Evolutionary conservation across 441 rosid genomes (phyloP).

Genomic region (Raphanus hybrid): DNA sequence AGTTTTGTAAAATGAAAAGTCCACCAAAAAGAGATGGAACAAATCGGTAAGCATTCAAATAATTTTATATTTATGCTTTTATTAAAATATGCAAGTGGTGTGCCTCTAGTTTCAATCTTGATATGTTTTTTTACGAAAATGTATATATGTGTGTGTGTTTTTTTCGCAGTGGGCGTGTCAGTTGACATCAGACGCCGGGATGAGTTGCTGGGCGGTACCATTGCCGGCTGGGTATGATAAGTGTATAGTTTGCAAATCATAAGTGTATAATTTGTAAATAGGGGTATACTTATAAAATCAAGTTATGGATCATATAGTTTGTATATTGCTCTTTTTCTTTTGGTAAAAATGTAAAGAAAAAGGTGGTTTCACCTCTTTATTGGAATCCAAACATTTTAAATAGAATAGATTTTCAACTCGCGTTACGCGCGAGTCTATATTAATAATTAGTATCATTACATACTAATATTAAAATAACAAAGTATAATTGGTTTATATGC

Average conservation of each 20-base stretch:
- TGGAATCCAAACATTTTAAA: too few species aligned
- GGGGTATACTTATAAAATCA: too few species aligned
- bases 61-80: background rate
- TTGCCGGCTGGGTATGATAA: background rate
- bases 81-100: background rate
- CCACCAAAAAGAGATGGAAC: background rate
- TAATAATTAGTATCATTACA: too few species aligned
- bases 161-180: background rate
- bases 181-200: background rate
- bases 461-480: too few species aligned
- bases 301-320: too few species aligned
- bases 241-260: background rate
- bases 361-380: too few species aligned
- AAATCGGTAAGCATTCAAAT: background rate
- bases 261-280: too few species aligned
- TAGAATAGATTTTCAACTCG: too few species aligned
- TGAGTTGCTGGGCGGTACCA: background rate
- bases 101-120: background rate
- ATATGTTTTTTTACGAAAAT: background rate
- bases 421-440: too few species aligned
- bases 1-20: background rate
- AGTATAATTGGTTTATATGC: too few species aligned
- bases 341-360: too few species aligned
- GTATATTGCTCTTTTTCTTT: too few species aligned
- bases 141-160: background rate